A percentile compares a stretch with the other conserved stretches of the same genome.
phyloP scores from a whole-genome alignment of 2,329 filamentous ascomycete species.

The Anthostomella pinea region DNA sequence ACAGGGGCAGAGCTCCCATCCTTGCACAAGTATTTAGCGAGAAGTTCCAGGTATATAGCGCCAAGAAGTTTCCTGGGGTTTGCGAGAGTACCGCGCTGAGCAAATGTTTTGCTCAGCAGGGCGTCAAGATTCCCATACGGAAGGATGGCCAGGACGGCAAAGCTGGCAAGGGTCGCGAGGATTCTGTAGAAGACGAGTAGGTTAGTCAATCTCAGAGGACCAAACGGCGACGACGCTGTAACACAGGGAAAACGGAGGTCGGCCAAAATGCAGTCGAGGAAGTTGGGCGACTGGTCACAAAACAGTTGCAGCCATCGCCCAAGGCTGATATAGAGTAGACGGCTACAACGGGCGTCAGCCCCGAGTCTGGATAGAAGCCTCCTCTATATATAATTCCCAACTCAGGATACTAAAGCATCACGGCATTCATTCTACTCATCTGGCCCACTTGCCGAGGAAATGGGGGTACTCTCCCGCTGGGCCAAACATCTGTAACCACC shows the following conservation, averaged over 20 bases:
- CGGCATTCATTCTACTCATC: no score
- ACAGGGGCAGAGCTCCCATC: slow-evolving; percentile 74
- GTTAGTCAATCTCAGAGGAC: neutral
- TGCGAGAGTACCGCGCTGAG: slow-evolving; percentile 90
- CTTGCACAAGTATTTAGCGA: slow-evolving; percentile 85
- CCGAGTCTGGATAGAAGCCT: no score
- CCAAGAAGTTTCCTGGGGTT: slow-evolving; percentile 97
- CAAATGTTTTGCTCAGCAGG: slow-evolving; percentile 89
- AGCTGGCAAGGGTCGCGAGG: slow-evolving; percentile 40
- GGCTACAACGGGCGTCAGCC: no score
- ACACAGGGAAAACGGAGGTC: no score
- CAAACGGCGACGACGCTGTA: no score
- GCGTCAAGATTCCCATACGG: slow-evolving; percentile 93
- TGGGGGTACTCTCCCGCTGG: no score
- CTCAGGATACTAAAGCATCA: no score
- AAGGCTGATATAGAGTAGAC: no score
- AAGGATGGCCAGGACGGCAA: slow-evolving; percentile 67
- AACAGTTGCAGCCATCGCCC: neutral
- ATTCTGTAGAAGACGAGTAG: slow-evolving; percentile 53
- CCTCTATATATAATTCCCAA: no score
- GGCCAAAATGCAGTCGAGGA: no score
- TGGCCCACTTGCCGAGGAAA: no score
- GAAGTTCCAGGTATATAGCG: slow-evolving; percentile 88
- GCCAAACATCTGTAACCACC: no score
- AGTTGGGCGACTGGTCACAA: slow-evolving; percentile 1